Base-by-base conservation (phyloP, 345 rosid species). In the Bretschneidera sinensis region DNA sequence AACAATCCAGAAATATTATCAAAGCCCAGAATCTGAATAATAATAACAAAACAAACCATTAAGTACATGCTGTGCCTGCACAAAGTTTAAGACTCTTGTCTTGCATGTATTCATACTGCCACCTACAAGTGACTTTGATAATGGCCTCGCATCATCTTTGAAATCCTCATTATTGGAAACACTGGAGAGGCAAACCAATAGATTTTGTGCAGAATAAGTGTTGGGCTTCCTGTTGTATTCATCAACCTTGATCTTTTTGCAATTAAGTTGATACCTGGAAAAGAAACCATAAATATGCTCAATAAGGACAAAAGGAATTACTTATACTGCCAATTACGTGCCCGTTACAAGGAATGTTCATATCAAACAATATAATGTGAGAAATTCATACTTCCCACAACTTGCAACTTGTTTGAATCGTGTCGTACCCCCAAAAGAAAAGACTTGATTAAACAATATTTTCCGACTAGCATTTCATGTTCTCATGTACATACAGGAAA, bases 31-130 rank as follows among this genome's bases (percentile, higher is more conserved):
- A 66, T 71, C 68, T 53, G 50, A 63, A 45, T 62, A 55, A 19
- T 28, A 51, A 64, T 28, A 57, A 65, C 55, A 59, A 43, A 39
- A 55, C 75, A 57, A 24, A 92, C 98, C 97, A 80, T 85, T 96
- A 80, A 81, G 59, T 20, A 76, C 72, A 59, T 67, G 88, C n/a
- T 92, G 96, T 31, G 68, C 66, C 58, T 53, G 81, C 55, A 35
- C 16, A 73, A 82, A 85, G 59, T 82, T 81, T 59, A 85, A 51
- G 59, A 85, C 57, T 80, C 95, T 83, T n/a, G 66, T 82, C 85
- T 91, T 94, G 87, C 71, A 76, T 43, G 70, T 74, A 68, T 91
- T 94, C 78, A 82, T 78, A 69, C 81, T 91, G 63, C 96, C 99
- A 71, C 88, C 82, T 17, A 83, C 48, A 62, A 90, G 72, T 31